phyloP scores from a whole-genome alignment of 2,329 filamentous ascomycete genomes.

The Pseudovirgaria hyperparasitica region DNA sequence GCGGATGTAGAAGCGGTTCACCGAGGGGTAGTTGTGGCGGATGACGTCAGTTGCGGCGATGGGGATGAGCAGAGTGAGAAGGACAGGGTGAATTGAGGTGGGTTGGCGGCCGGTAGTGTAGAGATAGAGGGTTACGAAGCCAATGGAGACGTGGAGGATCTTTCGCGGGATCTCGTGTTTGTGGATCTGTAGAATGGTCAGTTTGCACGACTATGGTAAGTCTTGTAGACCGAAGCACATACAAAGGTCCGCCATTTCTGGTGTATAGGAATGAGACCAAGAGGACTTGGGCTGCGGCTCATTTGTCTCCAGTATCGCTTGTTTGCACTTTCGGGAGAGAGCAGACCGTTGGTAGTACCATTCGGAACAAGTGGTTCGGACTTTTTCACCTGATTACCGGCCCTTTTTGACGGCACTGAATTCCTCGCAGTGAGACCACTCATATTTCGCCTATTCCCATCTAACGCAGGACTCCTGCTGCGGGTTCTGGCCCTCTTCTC shows the following conservation, averaged over 20 bases:
- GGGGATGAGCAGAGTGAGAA: slow-evolving; percentile 70
- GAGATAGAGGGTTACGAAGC: slow-evolving; percentile 80
- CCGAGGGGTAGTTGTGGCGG: slow-evolving; percentile 64
- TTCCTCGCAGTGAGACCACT: slow-evolving; percentile 41
- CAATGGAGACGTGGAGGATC: slow-evolving; percentile 85
- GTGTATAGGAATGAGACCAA: slow-evolving; percentile 92
- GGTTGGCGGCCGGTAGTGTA: slow-evolving; percentile 72
- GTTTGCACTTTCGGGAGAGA: slow-evolving; percentile 50
- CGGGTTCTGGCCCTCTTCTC: slow-evolving; percentile 52
- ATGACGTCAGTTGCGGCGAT: slow-evolving; percentile 72
- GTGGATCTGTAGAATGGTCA: slow-evolving; percentile 41
- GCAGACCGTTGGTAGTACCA: slow-evolving; percentile 49
- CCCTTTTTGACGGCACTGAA: slow-evolving; percentile 7
- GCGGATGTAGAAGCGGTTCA: slow-evolving; percentile 81
- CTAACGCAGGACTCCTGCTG: slow-evolving; percentile 53
- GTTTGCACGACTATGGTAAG: slow-evolving; percentile 12
- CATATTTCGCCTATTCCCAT: slow-evolving; percentile 33
- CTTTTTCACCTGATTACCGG: slow-evolving; percentile 16
- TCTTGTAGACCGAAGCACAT: slow-evolving; percentile 14
- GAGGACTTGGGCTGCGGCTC: slow-evolving; percentile 80
- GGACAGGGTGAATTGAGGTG: slow-evolving; percentile 64
- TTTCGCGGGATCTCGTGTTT: slow-evolving; percentile 96
- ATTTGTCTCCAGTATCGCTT: slow-evolving; percentile 77
- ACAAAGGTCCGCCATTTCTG: slow-evolving; percentile 82
- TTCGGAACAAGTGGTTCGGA: slow-evolving; percentile 28